These are phyloP conservation scores for Nothopassalora personata DNA, from an alignment of 2,329 filamentous ascomycete species.

Conservation along the genomic window DNA sequence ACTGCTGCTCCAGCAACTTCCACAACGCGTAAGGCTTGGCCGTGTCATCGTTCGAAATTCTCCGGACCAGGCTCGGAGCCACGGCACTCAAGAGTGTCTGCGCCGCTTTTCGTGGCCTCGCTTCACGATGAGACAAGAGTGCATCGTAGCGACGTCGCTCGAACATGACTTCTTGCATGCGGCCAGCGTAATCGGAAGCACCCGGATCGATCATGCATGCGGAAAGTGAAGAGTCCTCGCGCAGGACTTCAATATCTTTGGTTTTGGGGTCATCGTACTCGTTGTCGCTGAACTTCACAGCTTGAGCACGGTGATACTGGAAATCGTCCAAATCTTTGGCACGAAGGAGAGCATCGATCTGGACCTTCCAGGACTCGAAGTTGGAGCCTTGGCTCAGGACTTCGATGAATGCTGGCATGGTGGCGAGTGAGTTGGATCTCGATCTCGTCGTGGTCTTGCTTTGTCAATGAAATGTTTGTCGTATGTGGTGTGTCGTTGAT, in stretches of 20 bases:
- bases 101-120: neutral
- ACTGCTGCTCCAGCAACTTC: neutral
- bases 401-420: too few species aligned
- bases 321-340: neutral
- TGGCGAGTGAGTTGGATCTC: too few species aligned
- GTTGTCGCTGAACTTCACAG: neutral
- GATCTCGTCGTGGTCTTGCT: too few species aligned
- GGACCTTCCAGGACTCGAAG: neutral
- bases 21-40: neutral
- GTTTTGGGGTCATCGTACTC: neutral
- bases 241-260: neutral
- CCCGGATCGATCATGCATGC: neutral
- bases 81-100: neutral
- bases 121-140: neutral
- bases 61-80: neutral
- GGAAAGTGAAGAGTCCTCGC: neutral
- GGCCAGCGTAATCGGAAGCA: neutral
- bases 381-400: neutral
- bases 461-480: too few species aligned
- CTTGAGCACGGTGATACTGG: neutral
- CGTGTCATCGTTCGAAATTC: neutral
- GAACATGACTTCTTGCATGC: neutral
- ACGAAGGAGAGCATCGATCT: neutral
- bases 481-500: too few species aligned
- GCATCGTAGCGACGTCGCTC: neutral